phyloP scores from a whole-genome alignment of 371 early-diverging fungal genomes.

The Mucor velutinosus region DNA sequence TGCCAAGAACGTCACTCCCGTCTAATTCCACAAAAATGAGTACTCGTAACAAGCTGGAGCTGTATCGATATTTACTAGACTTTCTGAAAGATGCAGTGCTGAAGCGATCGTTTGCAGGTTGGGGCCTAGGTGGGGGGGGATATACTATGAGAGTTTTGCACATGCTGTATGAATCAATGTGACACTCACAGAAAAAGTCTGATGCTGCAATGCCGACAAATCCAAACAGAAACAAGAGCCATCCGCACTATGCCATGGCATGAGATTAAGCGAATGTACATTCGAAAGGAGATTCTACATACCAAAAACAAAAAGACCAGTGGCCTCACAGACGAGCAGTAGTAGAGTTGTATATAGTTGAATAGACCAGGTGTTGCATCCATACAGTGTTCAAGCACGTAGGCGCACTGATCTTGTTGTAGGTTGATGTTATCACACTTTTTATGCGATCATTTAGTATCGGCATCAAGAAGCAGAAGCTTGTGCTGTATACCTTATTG shows the following conservation, averaged over 20 bases:
- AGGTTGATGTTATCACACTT: conserved; percentile 60
- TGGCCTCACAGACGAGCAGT: conserved; percentile 53
- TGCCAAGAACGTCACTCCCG: conserved; percentile 86
- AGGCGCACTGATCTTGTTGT: conserved; percentile 60
- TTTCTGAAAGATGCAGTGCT: conserved; percentile 64
- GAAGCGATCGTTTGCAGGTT: conserved; percentile 69
- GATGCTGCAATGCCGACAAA: conserved; percentile 74
- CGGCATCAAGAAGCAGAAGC: background rate
- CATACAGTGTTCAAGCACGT: conserved; percentile 53
- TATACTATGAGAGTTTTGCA: background rate
- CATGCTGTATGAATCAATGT: background rate
- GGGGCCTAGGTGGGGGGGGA: conserved; percentile 58
- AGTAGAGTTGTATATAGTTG: conserved; percentile 65
- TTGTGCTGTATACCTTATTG: background rate
- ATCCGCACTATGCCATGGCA: conserved; percentile 37
- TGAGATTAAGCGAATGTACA: background rate
- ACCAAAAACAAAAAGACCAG: conserved; percentile 50
- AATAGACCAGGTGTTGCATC: conserved; percentile 60
- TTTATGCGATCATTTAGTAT: background rate
- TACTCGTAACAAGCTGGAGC: background rate
- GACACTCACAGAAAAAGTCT: conserved; percentile 66
- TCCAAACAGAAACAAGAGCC: conserved; percentile 66
- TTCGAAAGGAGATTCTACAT: background rate
- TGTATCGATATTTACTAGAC: conserved; percentile 46
- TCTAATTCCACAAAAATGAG: conserved; percentile 38